These are phyloP conservation scores for Talaromyces sp. DNA, from an alignment of 2,329 filamentous ascomycete genomes.

Conservation along the genomic window DNA sequence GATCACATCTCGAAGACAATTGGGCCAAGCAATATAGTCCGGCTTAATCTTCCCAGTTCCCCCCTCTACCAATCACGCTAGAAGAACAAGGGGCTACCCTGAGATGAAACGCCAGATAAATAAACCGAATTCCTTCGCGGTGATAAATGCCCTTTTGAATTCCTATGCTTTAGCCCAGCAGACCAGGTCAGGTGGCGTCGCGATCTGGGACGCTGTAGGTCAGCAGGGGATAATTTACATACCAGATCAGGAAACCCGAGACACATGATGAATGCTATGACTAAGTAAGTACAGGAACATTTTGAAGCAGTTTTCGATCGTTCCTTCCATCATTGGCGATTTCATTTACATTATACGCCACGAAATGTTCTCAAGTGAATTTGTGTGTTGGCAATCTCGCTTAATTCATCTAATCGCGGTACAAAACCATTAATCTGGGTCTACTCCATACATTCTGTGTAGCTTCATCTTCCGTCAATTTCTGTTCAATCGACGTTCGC, in stretches of 20 bases:
- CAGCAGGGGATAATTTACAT: background rate
- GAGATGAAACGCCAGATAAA: constrained; percentile 5
- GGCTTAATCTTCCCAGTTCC: background rate
- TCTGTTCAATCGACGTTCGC: background rate
- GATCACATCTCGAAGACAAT: background rate
- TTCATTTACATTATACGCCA: background rate
- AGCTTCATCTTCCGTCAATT: background rate
- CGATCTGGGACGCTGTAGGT: background rate
- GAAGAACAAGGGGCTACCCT: background rate
- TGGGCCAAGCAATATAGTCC: background rate
- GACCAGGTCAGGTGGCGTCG: constrained; percentile 2
- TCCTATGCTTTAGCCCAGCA: background rate
- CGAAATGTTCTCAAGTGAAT: background rate
- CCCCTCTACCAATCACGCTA: background rate
- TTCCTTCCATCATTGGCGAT: background rate
- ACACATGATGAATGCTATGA: background rate
- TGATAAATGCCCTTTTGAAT: background rate
- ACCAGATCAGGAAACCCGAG: background rate
- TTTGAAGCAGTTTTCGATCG: background rate
- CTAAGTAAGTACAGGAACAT: background rate
- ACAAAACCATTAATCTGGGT: background rate
- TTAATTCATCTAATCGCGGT: background rate
- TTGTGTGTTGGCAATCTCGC: background rate
- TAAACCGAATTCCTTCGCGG: background rate
- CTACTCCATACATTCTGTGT: background rate